A percentile compares a stretch with the other conserved stretches of the same genome.
Evolutionary conservation across 2,329 filamentous ascomycete species (phyloP).

Genomic region (Gnomoniopsis sp.): DNA sequence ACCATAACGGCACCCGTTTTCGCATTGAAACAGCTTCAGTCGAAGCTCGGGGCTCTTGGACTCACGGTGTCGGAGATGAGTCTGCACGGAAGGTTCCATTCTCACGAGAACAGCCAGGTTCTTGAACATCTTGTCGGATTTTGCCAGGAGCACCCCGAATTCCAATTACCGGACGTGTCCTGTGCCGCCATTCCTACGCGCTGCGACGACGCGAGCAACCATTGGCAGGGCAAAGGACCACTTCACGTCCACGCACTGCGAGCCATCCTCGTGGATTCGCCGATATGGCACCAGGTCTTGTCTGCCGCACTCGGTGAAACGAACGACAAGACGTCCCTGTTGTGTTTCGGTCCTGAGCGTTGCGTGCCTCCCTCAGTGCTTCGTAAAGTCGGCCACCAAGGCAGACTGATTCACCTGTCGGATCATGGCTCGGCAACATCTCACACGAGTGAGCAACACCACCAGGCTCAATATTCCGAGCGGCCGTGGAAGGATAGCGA

Average conservation of each 20-base stretch:
- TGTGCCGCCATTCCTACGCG: conserved; percentile 23
- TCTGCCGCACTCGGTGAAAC: conserved; percentile 20
- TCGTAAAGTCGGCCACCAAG: neutral
- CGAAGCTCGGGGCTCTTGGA: neutral
- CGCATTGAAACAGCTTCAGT: neutral
- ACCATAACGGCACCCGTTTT: neutral
- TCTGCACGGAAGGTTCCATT: neutral
- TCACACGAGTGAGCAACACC: neutral
- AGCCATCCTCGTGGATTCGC: conserved; percentile 31
- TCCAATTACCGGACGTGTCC: conserved; percentile 31
- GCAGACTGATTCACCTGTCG: neutral
- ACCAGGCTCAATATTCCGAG: neutral
- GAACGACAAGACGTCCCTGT: neutral
- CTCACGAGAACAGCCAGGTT: conserved; percentile 12
- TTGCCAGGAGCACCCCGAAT: conserved; percentile 24
- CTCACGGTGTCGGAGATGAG: neutral
- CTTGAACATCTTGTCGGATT: conserved; percentile 23
- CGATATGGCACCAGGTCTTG: conserved; percentile 33
- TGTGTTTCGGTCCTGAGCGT: conserved; percentile 34
- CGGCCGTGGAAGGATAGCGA: neutral
- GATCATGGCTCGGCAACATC: neutral
- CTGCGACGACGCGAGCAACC: conserved; percentile 21
- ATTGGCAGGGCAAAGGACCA: conserved; percentile 18
- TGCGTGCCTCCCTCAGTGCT: conserved; percentile 31
- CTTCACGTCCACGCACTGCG: conserved; percentile 29